These are phyloP conservation scores for Aspergillus pseudonomiae DNA, from an alignment of 2,329 filamentous ascomycete species.

Conservation along the genomic window DNA sequence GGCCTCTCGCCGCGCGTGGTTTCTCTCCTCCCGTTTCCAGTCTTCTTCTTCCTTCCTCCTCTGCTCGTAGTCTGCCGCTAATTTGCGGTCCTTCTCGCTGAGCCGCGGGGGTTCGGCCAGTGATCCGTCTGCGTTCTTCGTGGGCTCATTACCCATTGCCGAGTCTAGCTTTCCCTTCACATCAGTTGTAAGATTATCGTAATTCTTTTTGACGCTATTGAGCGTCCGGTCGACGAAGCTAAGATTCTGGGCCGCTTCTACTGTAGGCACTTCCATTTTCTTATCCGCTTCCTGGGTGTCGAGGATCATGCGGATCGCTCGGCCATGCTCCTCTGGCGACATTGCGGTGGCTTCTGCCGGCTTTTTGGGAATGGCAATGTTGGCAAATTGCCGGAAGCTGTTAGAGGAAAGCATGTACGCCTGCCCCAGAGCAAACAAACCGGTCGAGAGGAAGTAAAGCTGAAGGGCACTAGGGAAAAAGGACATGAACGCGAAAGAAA, in stretches of 20 bases:
- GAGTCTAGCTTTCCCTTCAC: conserved; percentile 23
- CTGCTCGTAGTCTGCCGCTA: conserved; percentile 34
- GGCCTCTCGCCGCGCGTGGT: conserved; percentile 35
- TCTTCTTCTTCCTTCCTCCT: conserved; percentile 34
- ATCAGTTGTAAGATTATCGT: conserved; percentile 28
- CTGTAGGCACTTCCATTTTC: conserved; percentile 8
- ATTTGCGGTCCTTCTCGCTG: conserved; percentile 37
- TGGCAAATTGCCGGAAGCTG: conserved; percentile 32
- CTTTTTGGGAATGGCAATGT: conserved; percentile 27
- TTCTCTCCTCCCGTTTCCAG: conserved; percentile 39
- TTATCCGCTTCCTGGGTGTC: conserved; percentile 20
- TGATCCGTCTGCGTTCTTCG: conserved; percentile 26
- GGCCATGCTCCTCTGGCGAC: conserved; percentile 12
- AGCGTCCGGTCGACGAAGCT: conserved; percentile 41
- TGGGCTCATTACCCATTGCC: conserved; percentile 25
- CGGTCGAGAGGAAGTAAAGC: conserved; percentile 61
- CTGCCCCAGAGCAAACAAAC: conserved; percentile 47
- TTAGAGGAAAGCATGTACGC: conserved; percentile 46
- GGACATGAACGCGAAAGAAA: conserved; percentile 58
- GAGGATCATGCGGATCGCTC: conserved; percentile 22
- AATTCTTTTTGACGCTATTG: conserved; percentile 33
- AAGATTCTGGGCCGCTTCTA: conserved; percentile 18
- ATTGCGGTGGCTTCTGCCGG: background rate
- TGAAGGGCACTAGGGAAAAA: conserved; percentile 62
- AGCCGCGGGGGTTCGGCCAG: conserved; percentile 24